A percentile compares a stretch with the other conserved stretches of the same genome.
phyloP scores from a whole-genome alignment of 2,329 filamentous ascomycete genomes.

The Nemania sp. region DNA sequence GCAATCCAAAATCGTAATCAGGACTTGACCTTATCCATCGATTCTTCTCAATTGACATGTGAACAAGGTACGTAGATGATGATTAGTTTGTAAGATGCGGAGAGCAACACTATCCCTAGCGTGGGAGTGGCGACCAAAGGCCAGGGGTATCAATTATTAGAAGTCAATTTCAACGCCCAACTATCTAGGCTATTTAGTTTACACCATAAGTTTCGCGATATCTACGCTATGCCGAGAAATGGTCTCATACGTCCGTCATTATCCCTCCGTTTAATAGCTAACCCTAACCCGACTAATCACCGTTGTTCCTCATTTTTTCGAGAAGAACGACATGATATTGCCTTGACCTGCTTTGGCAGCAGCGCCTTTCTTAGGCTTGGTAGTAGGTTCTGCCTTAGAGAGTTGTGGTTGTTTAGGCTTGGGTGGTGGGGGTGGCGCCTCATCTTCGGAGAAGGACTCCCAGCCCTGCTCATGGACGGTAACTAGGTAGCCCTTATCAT shows the following conservation, averaged over 20 bases:
- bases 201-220: not conserved
- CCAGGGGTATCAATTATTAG: not conserved
- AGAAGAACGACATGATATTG: conserved; percentile 54
- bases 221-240: not conserved
- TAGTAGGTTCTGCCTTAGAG: conserved; percentile 42
- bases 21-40: too few relatives aligned
- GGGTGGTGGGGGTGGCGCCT: conserved; percentile 40
- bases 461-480: conserved; percentile 52
- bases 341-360: conserved; percentile 46
- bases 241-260: not conserved
- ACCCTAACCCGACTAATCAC: not conserved
- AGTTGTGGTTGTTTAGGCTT: conserved; percentile 42
- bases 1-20: too few relatives aligned
- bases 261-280: not conserved
- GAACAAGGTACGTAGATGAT: not conserved
- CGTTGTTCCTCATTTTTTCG: conserved; percentile 47
- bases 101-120: not conserved
- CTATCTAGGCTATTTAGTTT: not conserved
- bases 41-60: too few relatives aligned
- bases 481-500: conserved; percentile 53
- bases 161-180: not conserved
- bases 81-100: not conserved
- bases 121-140: not conserved
- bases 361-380: conserved; percentile 48
- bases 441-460: conserved; percentile 54